These are phyloP conservation scores for Rhipidocladum racemiflorum DNA, from an alignment of 176 grass and related monocot genomes.

Conservation along the genomic window DNA sequence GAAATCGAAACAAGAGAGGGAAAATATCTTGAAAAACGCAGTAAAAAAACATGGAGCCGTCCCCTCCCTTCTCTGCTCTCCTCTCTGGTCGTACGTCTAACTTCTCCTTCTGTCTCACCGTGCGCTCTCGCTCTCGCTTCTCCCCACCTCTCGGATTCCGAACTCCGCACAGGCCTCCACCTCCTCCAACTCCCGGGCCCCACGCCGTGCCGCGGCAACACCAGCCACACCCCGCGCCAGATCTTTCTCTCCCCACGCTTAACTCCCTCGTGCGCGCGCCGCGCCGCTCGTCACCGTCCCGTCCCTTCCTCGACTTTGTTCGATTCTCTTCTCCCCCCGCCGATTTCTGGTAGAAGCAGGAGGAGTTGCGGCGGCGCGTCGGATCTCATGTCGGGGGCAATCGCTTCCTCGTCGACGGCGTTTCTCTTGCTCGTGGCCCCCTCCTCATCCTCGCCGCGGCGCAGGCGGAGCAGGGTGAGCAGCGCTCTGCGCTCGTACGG, in stretches of 20 bases:
- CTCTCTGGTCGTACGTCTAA: not conserved
- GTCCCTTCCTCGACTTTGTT: not conserved
- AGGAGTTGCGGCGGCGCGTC: not conserved
- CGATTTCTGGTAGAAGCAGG: not conserved
- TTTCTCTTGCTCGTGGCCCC: constrained; percentile 29
- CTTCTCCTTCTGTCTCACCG: too few relatives aligned
- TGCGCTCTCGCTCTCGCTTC: not conserved
- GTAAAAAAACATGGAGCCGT: not conserved
- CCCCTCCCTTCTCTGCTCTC: not conserved
- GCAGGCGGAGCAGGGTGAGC: constrained; percentile 21
- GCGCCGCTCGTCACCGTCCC: not conserved
- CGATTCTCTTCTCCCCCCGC: not conserved
- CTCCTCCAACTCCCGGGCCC: constrained; percentile 12
- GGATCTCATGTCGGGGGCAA: constrained; percentile 30
- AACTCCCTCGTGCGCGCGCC: constrained; percentile 37
- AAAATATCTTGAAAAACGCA: not conserved
- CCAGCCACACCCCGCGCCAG: constrained; percentile 13
- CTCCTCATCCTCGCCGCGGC: constrained; percentile 10
- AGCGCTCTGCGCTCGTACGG: constrained; percentile 5
- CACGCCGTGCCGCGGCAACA: not conserved
- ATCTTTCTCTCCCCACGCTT: not conserved
- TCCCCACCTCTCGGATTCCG: constrained; percentile 3
- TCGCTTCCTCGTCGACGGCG: constrained; percentile 33
- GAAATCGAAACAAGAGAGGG: not conserved
- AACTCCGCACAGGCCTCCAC: constrained; percentile 28